These are phyloP conservation scores for Exophiala alcalophila DNA, from an alignment of 2,329 filamentous ascomycete genomes.

Conservation along the genomic window DNA sequence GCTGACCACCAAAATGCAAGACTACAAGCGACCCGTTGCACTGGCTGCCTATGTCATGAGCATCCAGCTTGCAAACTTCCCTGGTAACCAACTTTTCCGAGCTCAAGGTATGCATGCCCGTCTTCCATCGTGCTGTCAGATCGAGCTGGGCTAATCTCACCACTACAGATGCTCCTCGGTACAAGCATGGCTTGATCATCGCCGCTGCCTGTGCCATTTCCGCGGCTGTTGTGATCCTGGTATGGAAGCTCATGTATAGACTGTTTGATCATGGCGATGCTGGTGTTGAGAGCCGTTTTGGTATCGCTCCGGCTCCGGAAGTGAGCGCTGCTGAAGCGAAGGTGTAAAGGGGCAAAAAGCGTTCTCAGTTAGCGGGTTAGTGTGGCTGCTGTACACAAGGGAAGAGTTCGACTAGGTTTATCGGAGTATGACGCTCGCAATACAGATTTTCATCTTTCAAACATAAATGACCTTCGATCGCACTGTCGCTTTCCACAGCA, in stretches of 20 bases:
- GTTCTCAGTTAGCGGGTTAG: too few species aligned
- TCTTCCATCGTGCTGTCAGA: neutral
- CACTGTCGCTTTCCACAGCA: too few species aligned
- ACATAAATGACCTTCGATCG: too few species aligned
- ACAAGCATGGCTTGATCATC: constrained; percentile 17
- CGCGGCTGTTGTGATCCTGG: constrained; percentile 14
- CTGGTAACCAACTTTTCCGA: constrained; percentile 29
- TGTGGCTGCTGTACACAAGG: too few species aligned
- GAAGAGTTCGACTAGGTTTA: too few species aligned
- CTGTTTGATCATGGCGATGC: constrained; percentile 17
- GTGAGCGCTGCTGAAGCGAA: too few species aligned
- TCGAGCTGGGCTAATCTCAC: too few species aligned
- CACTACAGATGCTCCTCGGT: constrained; percentile 17
- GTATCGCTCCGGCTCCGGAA: neutral
- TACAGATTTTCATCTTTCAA: too few species aligned
- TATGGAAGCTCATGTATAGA: constrained; percentile 15
- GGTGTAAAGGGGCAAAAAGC: too few species aligned
- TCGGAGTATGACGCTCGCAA: too few species aligned
- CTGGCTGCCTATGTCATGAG: constrained; percentile 33
- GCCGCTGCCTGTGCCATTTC: constrained; percentile 16
- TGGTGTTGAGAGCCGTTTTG: constrained; percentile 11
- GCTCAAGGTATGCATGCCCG: constrained; percentile 19
- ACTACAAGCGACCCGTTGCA: constrained; percentile 31
- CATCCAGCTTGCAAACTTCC: constrained; percentile 31
- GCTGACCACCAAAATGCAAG: constrained; percentile 31